Conservation (phyloP, 2,329 filamentous ascomycete genomes). For the Pseudogymnoascus verrucosus region DNA sequence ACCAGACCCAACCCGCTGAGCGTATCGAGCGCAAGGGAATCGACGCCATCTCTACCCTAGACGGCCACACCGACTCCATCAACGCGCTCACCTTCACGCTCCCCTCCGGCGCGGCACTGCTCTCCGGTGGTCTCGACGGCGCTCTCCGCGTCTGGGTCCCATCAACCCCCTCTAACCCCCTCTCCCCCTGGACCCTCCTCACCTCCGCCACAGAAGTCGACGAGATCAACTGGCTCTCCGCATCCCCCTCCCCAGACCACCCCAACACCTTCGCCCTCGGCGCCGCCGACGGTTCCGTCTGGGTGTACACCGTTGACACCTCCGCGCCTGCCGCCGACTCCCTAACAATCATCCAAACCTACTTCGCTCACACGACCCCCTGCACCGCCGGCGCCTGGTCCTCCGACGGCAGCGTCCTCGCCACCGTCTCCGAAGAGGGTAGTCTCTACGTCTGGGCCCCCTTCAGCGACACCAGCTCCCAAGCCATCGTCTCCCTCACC, state of each 20-base stretch:
- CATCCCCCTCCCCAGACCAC: slow-evolving; percentile 64
- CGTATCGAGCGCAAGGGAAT: slow-evolving; percentile 52
- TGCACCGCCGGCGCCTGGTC: slow-evolving; percentile 92
- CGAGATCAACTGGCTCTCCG: slow-evolving; percentile 83
- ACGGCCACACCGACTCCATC: slow-evolving; percentile 89
- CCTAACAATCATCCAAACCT: slow-evolving; percentile 79
- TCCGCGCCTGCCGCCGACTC: slow-evolving; percentile 45
- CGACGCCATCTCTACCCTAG: slow-evolving; percentile 61
- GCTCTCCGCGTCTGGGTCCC: slow-evolving; percentile 63
- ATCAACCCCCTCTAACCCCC: slow-evolving; percentile 37
- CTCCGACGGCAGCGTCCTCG: slow-evolving; percentile 75
- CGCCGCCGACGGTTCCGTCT: slow-evolving; percentile 83
- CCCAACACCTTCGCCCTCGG: slow-evolving; percentile 82
- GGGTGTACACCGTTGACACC: slow-evolving; percentile 84
- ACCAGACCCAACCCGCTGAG: slow-evolving; percentile 57
- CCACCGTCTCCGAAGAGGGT: slow-evolving; percentile 81
- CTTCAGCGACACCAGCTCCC: slow-evolving; percentile 53
- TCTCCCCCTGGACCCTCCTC: slow-evolving; percentile 55
- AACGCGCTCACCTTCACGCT: slow-evolving; percentile 79
- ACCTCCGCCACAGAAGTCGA: slow-evolving; percentile 82
- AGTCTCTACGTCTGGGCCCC: slow-evolving; percentile 91
- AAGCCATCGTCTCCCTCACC: slow-evolving; percentile 69
- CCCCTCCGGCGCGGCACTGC: slow-evolving; percentile 72
- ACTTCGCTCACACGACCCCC: slow-evolving; percentile 79
- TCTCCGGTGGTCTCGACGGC: slow-evolving; percentile 85